Evolutionary conservation across 139 green algal genomes (phyloP), one percentile per base, ranked within the genome.

Genomic region (Chlorella sp.): DNA sequence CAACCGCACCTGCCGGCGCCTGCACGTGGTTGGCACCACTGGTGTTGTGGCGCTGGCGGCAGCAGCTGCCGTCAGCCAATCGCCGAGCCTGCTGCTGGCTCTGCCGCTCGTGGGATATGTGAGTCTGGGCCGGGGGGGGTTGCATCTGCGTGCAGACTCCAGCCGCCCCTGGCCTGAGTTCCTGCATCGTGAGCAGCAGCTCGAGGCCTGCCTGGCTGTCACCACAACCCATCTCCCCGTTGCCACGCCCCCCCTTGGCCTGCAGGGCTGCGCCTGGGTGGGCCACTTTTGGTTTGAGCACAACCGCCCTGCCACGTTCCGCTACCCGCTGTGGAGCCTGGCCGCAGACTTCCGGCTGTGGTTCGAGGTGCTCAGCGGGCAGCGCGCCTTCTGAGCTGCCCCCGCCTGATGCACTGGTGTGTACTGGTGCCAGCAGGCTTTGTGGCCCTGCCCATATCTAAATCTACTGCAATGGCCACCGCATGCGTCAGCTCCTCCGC

Each of bases 221-320:
- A n/a, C n/a, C n/a, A n/a, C n/a, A n/a, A n/a, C n/a, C n/a, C n/a
- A n/a, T n/a, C n/a, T n/a, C n/a, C n/a, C n/a, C n/a, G n/a, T n/a
- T n/a, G n/a, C n/a, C n/a, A n/a, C 44, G 7, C 44, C 44, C 44
- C 44, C 44, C 11, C 44, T 7, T 55, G 44, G 44, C 44, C 15
- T 60, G 51, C 51, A 60, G 51, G 84, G 75, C 23, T 60, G 28
- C 7, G 84, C 84, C 5, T 88, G 84, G 84, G n/a, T 57, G 44
- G 84, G 84, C 30, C 84, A 88, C 70, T 82, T 74, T 32, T 74
- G 80, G 21, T 88, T 85, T 32, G 84, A 88, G 70, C 68, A 85
- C 39, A 88, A 88, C 79, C 26, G 64, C 12, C 84, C 84, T 13
- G 84, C 84, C 0, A 88, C 75, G 1, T 88, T 88, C 70, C 79